phyloP scores from a whole-genome alignment of 805 yeast species.

The Saccharomycopsis amapae region DNA sequence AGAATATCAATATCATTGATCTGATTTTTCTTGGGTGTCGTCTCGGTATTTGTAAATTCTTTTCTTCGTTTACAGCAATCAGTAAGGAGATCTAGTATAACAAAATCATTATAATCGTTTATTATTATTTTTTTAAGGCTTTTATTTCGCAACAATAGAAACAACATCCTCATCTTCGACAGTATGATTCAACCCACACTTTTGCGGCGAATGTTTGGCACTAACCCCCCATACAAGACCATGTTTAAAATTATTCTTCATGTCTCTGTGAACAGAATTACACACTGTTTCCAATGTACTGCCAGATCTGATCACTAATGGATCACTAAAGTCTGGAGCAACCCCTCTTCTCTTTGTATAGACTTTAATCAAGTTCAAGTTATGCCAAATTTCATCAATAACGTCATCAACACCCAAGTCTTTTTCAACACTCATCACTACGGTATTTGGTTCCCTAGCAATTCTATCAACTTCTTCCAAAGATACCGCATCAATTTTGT shows the following conservation, averaged over 20 bases:
- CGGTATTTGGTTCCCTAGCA: conserved; percentile 89
- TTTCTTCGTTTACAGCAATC: background rate
- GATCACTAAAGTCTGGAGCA: conserved; percentile 75
- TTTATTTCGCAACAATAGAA: conserved; percentile 81
- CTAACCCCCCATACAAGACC: conserved; percentile 96
- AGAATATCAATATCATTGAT: too few relatives aligned
- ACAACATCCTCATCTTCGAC: conserved; percentile 94
- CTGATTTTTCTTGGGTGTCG: too few relatives aligned
- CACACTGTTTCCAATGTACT: conserved; percentile 83
- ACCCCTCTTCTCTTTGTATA: conserved; percentile 86
- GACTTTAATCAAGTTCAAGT: conserved; percentile 58
- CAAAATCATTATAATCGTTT: too few relatives aligned
- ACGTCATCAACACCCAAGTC: conserved; percentile 83
- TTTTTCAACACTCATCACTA: conserved; percentile 87
- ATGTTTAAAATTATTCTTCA: conserved; percentile 85
- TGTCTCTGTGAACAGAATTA: conserved; percentile 86
- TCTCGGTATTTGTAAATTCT: background rate
- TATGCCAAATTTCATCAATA: conserved; percentile 86
- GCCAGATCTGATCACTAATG: conserved; percentile 79
- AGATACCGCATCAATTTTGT: conserved; percentile 92
- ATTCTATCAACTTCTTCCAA: conserved; percentile 88
- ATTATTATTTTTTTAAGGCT: too few relatives aligned
- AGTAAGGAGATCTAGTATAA: too few relatives aligned
- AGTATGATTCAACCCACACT: conserved; percentile 80
- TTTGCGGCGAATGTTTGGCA: conserved; percentile 93